phyloP scores from a whole-genome alignment of 2,329 filamentous ascomycete species.

The Fusarium sulawesiense region DNA sequence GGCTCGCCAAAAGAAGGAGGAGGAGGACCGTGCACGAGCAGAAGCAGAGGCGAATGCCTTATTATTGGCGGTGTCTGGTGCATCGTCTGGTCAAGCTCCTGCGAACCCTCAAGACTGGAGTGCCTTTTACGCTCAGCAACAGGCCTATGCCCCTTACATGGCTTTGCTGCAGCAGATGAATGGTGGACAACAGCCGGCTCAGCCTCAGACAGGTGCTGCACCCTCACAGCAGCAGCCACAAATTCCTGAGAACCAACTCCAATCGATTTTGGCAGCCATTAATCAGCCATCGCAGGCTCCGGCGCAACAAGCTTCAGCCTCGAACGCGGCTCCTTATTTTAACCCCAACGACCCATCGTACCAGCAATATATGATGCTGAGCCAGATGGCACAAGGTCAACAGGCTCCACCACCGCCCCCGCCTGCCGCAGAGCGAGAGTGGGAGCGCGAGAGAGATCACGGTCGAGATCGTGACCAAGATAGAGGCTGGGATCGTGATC shows the following conservation, averaged over 20 bases:
- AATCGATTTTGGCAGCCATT: conserved; percentile 59
- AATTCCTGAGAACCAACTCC: conserved; percentile 54
- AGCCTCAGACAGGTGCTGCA: conserved; percentile 18
- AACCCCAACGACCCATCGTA: conserved; percentile 56
- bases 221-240: conserved; percentile 45
- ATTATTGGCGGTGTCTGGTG: conserved; percentile 37
- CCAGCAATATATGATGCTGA: conserved; percentile 55
- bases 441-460: conserved; percentile 37
- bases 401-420: conserved; percentile 42
- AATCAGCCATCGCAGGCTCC: conserved; percentile 51
- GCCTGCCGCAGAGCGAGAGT: conserved; percentile 50
- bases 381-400: conserved; percentile 53
- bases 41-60: conserved; percentile 50
- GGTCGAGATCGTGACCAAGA: conserved; percentile 50
- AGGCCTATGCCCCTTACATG: conserved; percentile 57
- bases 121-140: conserved; percentile 57
- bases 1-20: conserved; percentile 53
- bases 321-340: conserved; percentile 43
- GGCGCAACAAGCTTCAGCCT: conserved; percentile 37
- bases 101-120: conserved; percentile 52
- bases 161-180: conserved; percentile 56
- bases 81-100: conserved; percentile 38
- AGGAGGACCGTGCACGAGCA: conserved; percentile 52
- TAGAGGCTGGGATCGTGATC: conserved; percentile 45
- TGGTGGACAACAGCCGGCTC: conserved; percentile 47